Base-by-base conservation (phyloP, 495 filamentous ascomycete species). In the Penicillium steckii region DNA sequence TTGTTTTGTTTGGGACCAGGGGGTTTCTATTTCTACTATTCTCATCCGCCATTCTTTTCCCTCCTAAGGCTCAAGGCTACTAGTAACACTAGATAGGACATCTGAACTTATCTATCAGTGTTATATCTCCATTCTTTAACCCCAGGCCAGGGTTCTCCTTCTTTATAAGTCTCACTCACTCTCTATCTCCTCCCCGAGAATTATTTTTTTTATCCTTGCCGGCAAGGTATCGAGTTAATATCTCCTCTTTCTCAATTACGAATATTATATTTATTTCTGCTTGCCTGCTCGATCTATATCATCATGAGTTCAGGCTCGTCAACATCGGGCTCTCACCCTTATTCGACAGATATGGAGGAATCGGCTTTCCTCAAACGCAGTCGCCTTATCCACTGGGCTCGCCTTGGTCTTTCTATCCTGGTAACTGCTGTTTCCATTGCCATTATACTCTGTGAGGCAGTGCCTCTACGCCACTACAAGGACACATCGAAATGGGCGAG, bases 401-500 rank as follows among this genome's bases (percentile, higher is more conserved):
- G 73, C 40, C 60, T 79, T 15, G 67, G 59, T 18, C 52, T 80
- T 15, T 65, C 73, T 0, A 41, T 59, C 5, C 37, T 76, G 40
- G 67, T 69, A 10, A 61, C 75, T 23, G 35, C 35, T 9, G 46
- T 59, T n/a, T 61, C 73, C 3, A 53, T 76, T 15, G 66, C 74
- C 2, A 52, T 74, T 43, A 66, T 79, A 15, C 68, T 59, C 17
- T 77, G 74, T 50, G 71, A 74, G 35, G 72, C 64, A 4, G 64
- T 66, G 4, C 70, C 76, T 24, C 57, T 77, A 21, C 66, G 59
- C 1, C 66, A 74, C 42, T 79, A 80, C 44, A 62, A 64, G 15
- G 43, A 37, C 19, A 79, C 77, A 2, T 61, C 61, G 21, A 37
- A 64, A 24, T 71, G 65, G 51, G 65, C 59, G 12, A 60, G 59